A percentile compares a stretch with the other conserved stretches of the same genome.
Evolutionary conservation across 2,329 filamentous ascomycete species (phyloP).

Genomic region (Xylaria sp.): DNA sequence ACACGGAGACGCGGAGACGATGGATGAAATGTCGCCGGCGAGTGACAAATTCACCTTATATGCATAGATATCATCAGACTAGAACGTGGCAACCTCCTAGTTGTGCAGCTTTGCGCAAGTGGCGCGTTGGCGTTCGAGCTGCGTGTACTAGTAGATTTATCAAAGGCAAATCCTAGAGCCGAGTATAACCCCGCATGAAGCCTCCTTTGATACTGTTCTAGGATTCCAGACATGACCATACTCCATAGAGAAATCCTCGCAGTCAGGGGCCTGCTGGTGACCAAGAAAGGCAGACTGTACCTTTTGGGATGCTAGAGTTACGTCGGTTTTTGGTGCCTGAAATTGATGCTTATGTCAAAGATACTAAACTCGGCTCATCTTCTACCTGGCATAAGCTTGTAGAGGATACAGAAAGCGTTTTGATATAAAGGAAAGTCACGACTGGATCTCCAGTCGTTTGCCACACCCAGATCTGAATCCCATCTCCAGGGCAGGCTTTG

Average conservation of each 20-base stretch:
- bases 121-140: not conserved
- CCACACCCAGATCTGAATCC: not conserved
- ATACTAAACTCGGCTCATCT: not conserved
- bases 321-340: not conserved
- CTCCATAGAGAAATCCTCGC: not conserved
- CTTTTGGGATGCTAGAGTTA: not conserved
- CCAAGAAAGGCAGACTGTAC: not conserved
- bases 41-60: not conserved
- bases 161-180: conserved; percentile 1
- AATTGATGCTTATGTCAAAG: not conserved
- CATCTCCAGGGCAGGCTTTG: not conserved
- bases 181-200: not conserved
- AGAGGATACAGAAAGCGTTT: not conserved
- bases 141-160: not conserved
- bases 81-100: not conserved
- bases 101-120: not conserved
- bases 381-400: not conserved
- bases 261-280: not conserved
- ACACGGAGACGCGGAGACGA: not conserved
- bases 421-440: not conserved
- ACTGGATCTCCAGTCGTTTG: not conserved
- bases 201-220: not conserved
- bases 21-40: too few relatives aligned
- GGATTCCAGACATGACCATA: not conserved
- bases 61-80: not conserved